Base-by-base conservation (phyloP, 495 filamentous ascomycete genomes). In the Apiosordaria backusii region DNA sequence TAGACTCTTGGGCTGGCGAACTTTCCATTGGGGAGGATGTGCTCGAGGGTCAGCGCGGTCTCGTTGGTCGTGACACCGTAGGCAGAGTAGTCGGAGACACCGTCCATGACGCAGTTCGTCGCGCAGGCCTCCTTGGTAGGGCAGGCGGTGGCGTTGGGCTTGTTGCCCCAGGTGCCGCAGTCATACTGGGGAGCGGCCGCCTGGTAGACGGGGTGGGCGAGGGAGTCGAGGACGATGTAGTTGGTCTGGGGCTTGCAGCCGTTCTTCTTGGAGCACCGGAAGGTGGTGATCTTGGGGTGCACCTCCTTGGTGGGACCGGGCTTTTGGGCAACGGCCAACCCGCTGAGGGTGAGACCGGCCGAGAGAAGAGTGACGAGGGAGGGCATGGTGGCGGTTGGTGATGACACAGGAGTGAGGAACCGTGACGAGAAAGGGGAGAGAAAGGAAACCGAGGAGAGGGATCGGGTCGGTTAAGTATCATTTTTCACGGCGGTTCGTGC, bases 161-260 rank as follows among this genome's bases (percentile, higher is more conserved):
- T 60, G n/a, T 67, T 45, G 72, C 89, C 82, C 85, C 85, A 88
- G 25, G 76, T 76, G 71, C 87, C 65, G 71, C 74, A 74, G 60
- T 57, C 29, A 52, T 40, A 25, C n/a, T n/a, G 15, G 3, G 53
- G 16, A 68, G 61, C 63, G 61, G 16, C 26, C 35, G 29, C 65
- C 64, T 71, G 63, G 67, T 74, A 63, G 18, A 77, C 61, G 5
- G 71, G 66, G 52, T 70, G 75, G 22, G 67, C 16, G 54, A 72
- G 68, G 65, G 87, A 74, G 74, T 91, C 89, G 50, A 90, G 78
- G 29, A 87, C 85, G 59, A 91, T 75, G 27, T 80, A 83, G 59
- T 83, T 86, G 25, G 75, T 67, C 60, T 80, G 72, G 40, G 78
- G 76, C 25, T 80, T 80, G 77, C 88, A 90, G 57, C 80, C 84